phyloP scores from a whole-genome alignment of 257 asterid species.

The Fraxinus pennsylvanica region DNA sequence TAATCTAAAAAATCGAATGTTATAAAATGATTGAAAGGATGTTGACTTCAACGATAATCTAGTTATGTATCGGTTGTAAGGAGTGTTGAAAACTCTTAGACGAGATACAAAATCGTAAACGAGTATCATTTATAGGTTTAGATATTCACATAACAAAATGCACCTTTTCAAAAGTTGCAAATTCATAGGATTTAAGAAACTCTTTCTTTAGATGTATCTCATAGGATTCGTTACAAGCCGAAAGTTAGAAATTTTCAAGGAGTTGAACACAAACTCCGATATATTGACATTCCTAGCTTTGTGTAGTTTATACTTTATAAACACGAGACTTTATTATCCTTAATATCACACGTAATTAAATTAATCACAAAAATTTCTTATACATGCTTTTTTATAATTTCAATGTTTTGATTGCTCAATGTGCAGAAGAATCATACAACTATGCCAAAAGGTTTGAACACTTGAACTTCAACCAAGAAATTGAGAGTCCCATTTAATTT shows the following conservation, averaged over 20 bases:
- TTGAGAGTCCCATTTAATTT: not conserved
- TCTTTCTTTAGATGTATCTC: too few relatives aligned
- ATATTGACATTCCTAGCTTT: conserved; percentile 21
- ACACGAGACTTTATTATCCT: not conserved
- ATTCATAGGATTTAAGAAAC: not conserved
- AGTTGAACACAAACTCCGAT: conserved; percentile 21
- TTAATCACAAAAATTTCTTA: not conserved
- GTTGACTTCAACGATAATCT: too few relatives aligned
- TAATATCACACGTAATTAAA: not conserved
- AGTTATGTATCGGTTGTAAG: too few relatives aligned
- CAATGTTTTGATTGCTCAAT: conserved; percentile 28
- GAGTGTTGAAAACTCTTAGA: too few relatives aligned
- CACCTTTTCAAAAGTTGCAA: too few relatives aligned
- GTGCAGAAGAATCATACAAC: not conserved
- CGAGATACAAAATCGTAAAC: too few relatives aligned
- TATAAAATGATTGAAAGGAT: too few relatives aligned
- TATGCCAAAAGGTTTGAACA: conserved; percentile 1
- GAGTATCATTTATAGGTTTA: too few relatives aligned
- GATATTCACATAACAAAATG: too few relatives aligned
- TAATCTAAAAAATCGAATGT: too few relatives aligned
- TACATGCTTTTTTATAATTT: conserved; percentile 18
- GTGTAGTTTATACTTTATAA: not conserved
- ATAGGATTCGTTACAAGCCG: not conserved
- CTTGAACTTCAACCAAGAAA: not conserved
- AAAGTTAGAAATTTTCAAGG: conserved; percentile 22